Percentiles rank a stretch among this genome's conserved stretches.
phyloP scores from a whole-genome alignment of 2,329 filamentous ascomycete species.

The Aspergillus japonicus region DNA sequence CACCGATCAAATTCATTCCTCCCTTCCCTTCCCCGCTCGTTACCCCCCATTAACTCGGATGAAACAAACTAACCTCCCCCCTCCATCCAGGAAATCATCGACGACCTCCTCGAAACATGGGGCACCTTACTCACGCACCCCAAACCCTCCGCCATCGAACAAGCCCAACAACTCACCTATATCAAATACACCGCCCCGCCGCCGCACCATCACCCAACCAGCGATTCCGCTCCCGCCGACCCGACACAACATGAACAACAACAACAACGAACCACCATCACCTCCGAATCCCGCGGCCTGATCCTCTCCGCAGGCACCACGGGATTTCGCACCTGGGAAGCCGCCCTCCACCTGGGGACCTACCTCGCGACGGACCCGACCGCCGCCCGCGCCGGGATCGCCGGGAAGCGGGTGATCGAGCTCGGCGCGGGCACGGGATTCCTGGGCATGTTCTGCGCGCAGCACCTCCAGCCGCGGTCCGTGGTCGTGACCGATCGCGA shows the following conservation, averaged over 20 bases:
- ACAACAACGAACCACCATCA: constrained; percentile 30
- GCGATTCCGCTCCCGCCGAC: not conserved
- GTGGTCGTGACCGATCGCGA: constrained; percentile 65
- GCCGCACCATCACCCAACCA: constrained; percentile 1
- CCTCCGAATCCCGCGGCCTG: constrained; percentile 56
- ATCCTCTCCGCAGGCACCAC: constrained; percentile 61
- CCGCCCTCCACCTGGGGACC: constrained; percentile 61
- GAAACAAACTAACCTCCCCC: not conserved
- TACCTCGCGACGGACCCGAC: constrained; percentile 53
- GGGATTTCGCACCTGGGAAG: constrained; percentile 69
- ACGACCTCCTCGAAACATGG: constrained; percentile 71
- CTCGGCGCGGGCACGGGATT: constrained; percentile 68
- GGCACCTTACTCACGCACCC: constrained; percentile 63
- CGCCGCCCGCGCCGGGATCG: constrained; percentile 47
- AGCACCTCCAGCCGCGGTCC: constrained; percentile 53
- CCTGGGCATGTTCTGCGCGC: constrained; percentile 62
- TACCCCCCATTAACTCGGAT: not conserved
- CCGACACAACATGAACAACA: not conserved
- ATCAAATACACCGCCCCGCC: constrained; percentile 65
- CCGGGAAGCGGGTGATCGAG: constrained; percentile 59
- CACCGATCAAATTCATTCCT: constrained; percentile 12
- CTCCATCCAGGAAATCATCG: constrained; percentile 69
- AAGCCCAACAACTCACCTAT: constrained; percentile 69
- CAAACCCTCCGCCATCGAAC: constrained; percentile 61
- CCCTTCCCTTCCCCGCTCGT: not conserved